Evolutionary conservation across 768 basidiomycete species (phyloP), one percentile per base, ranked within the genome.

Genomic region (Serendipita indica): DNA sequence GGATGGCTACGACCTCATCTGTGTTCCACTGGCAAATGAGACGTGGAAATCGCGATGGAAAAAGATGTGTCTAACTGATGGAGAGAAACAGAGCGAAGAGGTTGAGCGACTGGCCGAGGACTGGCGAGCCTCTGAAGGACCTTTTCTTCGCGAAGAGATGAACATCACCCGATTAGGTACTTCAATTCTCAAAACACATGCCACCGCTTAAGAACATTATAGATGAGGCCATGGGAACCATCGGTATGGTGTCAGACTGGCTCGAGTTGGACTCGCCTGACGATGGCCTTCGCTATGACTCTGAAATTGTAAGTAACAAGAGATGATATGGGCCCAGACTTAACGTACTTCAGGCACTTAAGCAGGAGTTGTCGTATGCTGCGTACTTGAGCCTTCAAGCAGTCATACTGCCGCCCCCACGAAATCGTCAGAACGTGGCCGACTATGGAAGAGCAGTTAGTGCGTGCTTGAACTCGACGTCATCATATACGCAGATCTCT

Each of bases 231-330:
- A 82, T 85, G 60, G 76, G 76, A 27, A 72, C 86, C 34, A 80
- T 88, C 13, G 84, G 76, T 3, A 78, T 96, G 68, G 76, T 87
- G 5, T 91, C 92, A 1, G 89, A 93, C 58, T 99, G 96, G 96
- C 76, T 99, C 2, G 90, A 96, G 69, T 75, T 99, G 35, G 96
- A 99, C 71, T 84, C 89, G 5, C 73, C 79, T 0, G 92, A 97
- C 70, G 89, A 91, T 65, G 90, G 93, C 77, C 83, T 98, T 58
- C 81, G 96, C 43, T 89, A 94, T 65, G 96, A 99, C 67, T 86
- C 91, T 43, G 96, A 94, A 72, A 86, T 94, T 58, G 92, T 92
- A 69, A 71, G 86, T 76, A 45, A 57, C 39, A 41, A 57, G 43
- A 32, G 52, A 59, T 59, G 12, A 30, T 33, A 52, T 57, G 56